Evolutionary conservation across 768 basidiomycete species (phyloP).

Genomic region (Lentinula sp.): DNA sequence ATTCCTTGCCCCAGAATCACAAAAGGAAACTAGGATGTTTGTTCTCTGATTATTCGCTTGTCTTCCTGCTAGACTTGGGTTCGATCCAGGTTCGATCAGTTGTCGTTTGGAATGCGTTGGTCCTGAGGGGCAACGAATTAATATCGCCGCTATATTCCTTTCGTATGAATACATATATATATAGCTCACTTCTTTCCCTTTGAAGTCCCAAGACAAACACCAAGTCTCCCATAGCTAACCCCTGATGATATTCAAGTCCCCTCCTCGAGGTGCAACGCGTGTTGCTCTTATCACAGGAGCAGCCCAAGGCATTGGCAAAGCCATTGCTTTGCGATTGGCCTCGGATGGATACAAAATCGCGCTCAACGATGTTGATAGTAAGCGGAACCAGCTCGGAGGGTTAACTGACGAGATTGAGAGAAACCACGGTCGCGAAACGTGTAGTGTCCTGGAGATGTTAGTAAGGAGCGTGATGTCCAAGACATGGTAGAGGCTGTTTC

Average conservation of each 20-base stretch:
- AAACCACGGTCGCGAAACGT: neutral
- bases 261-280: neutral
- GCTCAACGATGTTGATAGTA: constrained; percentile 21
- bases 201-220: too few species aligned
- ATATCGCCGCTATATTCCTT: too few species aligned
- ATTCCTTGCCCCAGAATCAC: too few species aligned
- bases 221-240: too few species aligned
- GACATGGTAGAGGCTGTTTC: constrained; percentile 18
- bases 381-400: neutral
- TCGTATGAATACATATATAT: neutral
- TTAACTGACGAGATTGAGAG: neutral
- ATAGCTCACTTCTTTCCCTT: too few species aligned
- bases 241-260: too few species aligned
- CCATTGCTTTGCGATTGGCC: constrained; percentile 31
- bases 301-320: constrained; percentile 32
- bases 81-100: too few species aligned
- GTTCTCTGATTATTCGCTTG: too few species aligned
- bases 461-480: constrained; percentile 25
- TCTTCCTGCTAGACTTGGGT: too few species aligned
- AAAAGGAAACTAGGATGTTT: too few species aligned
- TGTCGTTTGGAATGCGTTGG: too few species aligned
- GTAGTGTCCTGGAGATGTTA: constrained; percentile 20
- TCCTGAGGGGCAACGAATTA: too few species aligned
- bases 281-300: constrained; percentile 27
- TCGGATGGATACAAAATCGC: constrained; percentile 29